Percentiles rank a stretch among this genome's conserved stretches.
Evolutionary conservation across 1,139 yeast genomes (phyloP).

Genomic region (Blastobotrys buckinghamii): DNA sequence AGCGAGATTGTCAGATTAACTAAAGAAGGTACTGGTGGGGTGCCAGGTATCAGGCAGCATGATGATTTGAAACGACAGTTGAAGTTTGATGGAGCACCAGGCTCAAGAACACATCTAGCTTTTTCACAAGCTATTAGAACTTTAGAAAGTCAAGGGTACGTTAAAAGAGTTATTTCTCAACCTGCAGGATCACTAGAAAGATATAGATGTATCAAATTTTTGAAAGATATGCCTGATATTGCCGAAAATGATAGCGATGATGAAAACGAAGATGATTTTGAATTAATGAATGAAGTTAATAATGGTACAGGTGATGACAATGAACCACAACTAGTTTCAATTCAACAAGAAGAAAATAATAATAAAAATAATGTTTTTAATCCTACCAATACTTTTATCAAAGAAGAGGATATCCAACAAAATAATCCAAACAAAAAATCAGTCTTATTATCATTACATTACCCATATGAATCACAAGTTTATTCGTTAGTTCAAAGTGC

Average conservation of each 20-base stretch:
- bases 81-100: constrained; percentile 43
- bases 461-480: constrained; percentile 60
- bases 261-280: not conserved
- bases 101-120: constrained; percentile 41
- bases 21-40: constrained; percentile 22
- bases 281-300: constrained; percentile 17
- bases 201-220: constrained; percentile 54
- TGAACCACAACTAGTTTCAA: constrained; percentile 18
- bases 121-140: constrained; percentile 49
- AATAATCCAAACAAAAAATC: not conserved
- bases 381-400: constrained; percentile 13
- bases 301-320: constrained; percentile 23
- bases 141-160: constrained; percentile 47
- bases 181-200: constrained; percentile 43
- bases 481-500: constrained; percentile 41
- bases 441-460: constrained; percentile 43
- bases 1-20: constrained; percentile 37
- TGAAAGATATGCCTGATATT: constrained; percentile 44
- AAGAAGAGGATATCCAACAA: constrained; percentile 18
- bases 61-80: constrained; percentile 60
- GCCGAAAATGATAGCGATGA: constrained; percentile 34
- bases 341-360: not conserved
- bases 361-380: not conserved
- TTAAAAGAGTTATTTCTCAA: constrained; percentile 54
- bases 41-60: constrained; percentile 61